These are phyloP conservation scores for Xylaria sp. DNA, from an alignment of 2,329 filamentous ascomycete species.

Conservation along the genomic window DNA sequence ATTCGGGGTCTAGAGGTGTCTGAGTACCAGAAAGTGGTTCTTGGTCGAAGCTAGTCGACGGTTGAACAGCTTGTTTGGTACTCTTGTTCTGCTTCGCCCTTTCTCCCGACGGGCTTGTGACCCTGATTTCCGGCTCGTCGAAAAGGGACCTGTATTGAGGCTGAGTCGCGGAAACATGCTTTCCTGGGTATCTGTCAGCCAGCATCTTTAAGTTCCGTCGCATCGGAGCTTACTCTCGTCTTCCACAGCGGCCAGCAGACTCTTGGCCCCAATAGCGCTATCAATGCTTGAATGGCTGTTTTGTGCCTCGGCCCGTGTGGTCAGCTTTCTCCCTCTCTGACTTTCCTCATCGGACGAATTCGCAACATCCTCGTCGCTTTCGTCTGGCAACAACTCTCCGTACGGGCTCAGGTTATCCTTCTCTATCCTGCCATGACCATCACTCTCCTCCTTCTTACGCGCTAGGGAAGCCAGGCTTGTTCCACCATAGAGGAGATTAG, in stretches of 20 bases:
- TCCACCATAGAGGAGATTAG: constrained; percentile 65
- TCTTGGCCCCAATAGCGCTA: constrained; percentile 43
- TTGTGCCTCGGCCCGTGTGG: constrained; percentile 49
- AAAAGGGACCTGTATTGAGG: constrained; percentile 67
- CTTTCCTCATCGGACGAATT: constrained; percentile 69
- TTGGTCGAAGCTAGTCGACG: constrained; percentile 81
- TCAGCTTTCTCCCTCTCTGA: constrained; percentile 61
- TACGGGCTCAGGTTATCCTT: constrained; percentile 70
- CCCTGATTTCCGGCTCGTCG: constrained; percentile 66
- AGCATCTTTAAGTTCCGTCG: constrained; percentile 1
- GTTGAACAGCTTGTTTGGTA: constrained; percentile 63
- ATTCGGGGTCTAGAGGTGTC: constrained; percentile 76
- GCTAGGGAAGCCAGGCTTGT: constrained; percentile 66
- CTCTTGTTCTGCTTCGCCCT: constrained; percentile 58
- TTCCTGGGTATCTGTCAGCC: constrained; percentile 45
- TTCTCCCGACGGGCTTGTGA: constrained; percentile 66
- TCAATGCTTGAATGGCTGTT: constrained; percentile 41
- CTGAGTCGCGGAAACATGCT: constrained; percentile 52
- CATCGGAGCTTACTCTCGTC: constrained; percentile 68
- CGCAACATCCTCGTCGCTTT: constrained; percentile 64
- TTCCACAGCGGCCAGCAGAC: constrained; percentile 72
- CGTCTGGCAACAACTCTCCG: constrained; percentile 65
- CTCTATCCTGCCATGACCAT: constrained; percentile 58
- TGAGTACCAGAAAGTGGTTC: constrained; percentile 56
- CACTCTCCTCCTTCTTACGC: constrained; percentile 52